Evolutionary conservation across 352 stramenopile genomes (phyloP).

Genomic region (Stramenopiles sp.): DNA sequence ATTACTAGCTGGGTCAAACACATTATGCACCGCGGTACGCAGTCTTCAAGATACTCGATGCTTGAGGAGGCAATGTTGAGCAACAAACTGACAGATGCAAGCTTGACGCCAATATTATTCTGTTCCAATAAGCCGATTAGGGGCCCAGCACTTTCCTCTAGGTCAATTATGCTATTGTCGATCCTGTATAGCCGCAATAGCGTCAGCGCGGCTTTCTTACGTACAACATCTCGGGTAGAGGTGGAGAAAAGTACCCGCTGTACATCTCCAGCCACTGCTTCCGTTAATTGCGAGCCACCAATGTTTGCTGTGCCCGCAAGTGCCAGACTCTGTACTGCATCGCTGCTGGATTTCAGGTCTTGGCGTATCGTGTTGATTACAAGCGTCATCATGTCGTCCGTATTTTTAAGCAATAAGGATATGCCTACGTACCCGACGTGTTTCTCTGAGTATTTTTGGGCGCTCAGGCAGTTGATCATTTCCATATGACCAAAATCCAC

Average conservation of each 20-base stretch:
- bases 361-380: slow-evolving; percentile 90
- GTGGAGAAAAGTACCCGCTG: slow-evolving; percentile 69
- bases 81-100: slow-evolving; percentile 65
- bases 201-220: slow-evolving; percentile 90
- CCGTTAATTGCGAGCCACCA: slow-evolving; percentile 69
- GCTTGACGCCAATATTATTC: slow-evolving; percentile 77
- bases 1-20: slow-evolving; percentile 72
- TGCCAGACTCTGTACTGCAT: slow-evolving; percentile 70
- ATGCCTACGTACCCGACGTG: slow-evolving; percentile 85
- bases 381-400: slow-evolving; percentile 57
- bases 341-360: slow-evolving; percentile 65
- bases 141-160: slow-evolving; percentile 38
- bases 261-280: slow-evolving; percentile 76
- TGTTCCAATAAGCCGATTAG: slow-evolving; percentile 60
- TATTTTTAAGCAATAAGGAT: slow-evolving; percentile 77
- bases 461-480: slow-evolving; percentile 48
- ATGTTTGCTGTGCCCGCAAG: slow-evolving; percentile 87
- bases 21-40: slow-evolving; percentile 75
- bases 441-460: slow-evolving; percentile 29
- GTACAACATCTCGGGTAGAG: slow-evolving; percentile 68
- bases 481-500: slow-evolving; percentile 96
- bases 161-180: slow-evolving; percentile 66
- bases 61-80: slow-evolving; percentile 62
- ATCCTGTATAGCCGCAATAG: slow-evolving; percentile 70
- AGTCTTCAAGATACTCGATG: slow-evolving; percentile 55